A percentile compares a stretch with the other conserved stretches of the same genome.
Conservation (phyloP, 225 moss, liverwort and hornwort genomes). For the Climacium dendroides region DNA sequence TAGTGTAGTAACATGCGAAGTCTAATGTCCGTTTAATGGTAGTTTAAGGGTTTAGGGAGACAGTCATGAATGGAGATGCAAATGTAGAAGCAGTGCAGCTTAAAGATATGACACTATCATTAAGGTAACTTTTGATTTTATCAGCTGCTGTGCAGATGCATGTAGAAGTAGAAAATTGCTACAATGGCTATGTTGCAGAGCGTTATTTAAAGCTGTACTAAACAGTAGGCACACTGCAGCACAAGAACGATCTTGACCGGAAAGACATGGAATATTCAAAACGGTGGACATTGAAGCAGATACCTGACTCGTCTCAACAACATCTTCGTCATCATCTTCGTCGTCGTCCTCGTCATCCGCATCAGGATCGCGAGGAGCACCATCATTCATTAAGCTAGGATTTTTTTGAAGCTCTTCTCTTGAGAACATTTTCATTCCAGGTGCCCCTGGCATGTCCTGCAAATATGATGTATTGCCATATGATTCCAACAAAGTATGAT, state of each 20-base stretch:
- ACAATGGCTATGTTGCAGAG: neutral
- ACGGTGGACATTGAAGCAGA: neutral
- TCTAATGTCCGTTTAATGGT: no score
- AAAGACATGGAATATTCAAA: neutral
- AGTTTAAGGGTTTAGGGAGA: neutral
- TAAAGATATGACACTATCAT: neutral
- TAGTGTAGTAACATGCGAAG: neutral
- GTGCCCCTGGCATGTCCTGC: slow-evolving; percentile 97
- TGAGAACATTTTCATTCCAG: slow-evolving; percentile 90
- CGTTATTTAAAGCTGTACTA: neutral
- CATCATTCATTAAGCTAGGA: slow-evolving; percentile 23
- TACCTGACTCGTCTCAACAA: slow-evolving; percentile 11
- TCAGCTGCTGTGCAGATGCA: neutral
- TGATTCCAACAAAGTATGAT: neutral
- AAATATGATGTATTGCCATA: neutral
- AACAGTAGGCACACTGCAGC: neutral
- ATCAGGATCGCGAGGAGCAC: slow-evolving; percentile 28
- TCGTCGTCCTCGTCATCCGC: slow-evolving; percentile 38
- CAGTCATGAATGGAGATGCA: neutral
- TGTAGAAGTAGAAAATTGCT: neutral
- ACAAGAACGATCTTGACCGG: neutral
- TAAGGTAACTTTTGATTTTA: neutral
- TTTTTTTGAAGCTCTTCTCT: slow-evolving; percentile 59
- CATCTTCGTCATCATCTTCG: slow-evolving; percentile 17
- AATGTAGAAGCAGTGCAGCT: neutral